Base-by-base conservation (phyloP, 441 rosid species). In the Melastoma candidum region DNA sequence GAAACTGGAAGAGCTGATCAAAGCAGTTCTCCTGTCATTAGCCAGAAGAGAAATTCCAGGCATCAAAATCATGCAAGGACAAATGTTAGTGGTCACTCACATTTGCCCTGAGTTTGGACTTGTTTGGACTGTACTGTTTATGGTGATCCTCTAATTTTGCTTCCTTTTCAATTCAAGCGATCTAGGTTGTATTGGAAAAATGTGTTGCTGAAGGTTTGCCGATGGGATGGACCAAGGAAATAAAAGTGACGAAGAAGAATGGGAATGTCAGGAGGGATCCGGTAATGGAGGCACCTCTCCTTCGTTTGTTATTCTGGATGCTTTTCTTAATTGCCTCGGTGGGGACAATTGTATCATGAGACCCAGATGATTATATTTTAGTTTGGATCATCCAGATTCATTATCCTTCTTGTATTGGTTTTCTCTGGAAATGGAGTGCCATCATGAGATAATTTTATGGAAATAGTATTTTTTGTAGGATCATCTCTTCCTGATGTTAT, bases 181-280 rank as follows among this genome's bases (percentile, higher is more conserved):
- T 67, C 49, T 72, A 85, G 96, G 78, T 80, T 68, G 68, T 53
- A 58, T 56, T 70, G 25, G 90, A 83, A 79, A 83, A 68, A 77
- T 74, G 46, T 64, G 73, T 65, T 17, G 80, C 88, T 17, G 78
- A 90, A 66, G 96, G 90, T 32, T 77, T 87, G 54, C 96, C 95
- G 51, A 54, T 75, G 49, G 95, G 96, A 74, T 90, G 98, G 98
- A 83, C 66, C 71, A 85, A 85, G 80, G 83, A 92, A 72, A 60
- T 82, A 48, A 79, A 64, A 60, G 67, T 82, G 53, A 71, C 77
- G 41, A 80, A 71, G 83, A 74, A 57, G 58, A 82, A 71, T 36
- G 58, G 71, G 57, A 76, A 57, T 74, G 58, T 53, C 48, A 72
- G 95, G 75, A 82, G 71, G 76, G 96, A 87, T 63, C 64, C 85